phyloP scores from a whole-genome alignment of 2,329 filamentous ascomycete genomes.

The Fusarium compactum region DNA sequence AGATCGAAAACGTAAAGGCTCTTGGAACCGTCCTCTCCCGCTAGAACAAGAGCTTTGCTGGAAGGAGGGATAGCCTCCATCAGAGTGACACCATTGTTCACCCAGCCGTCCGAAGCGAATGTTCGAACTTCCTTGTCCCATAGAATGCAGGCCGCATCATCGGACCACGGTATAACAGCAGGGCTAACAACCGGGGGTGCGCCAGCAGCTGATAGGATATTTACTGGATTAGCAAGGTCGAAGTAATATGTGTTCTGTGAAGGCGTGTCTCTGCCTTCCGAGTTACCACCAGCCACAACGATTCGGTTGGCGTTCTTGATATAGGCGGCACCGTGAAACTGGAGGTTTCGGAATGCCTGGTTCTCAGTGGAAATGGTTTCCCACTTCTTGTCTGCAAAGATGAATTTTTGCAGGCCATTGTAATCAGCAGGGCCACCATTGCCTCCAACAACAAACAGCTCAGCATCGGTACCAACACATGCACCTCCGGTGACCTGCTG shows the following conservation, averaged over 20 bases:
- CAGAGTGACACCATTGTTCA: conserved; percentile 70
- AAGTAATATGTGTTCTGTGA: conserved; percentile 84
- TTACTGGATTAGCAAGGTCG: conserved; percentile 72
- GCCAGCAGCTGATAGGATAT: conserved; percentile 69
- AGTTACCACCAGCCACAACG: conserved; percentile 82
- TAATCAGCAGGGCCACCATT: conserved; percentile 67
- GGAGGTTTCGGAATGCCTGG: conserved; percentile 67
- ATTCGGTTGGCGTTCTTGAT: conserved; percentile 77
- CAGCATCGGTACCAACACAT: conserved; percentile 79
- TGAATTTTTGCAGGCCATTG: conserved; percentile 78
- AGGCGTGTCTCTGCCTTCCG: conserved; percentile 66
- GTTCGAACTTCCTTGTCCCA: conserved; percentile 76
- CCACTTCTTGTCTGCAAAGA: conserved; percentile 67
- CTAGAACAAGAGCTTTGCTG: conserved; percentile 73
- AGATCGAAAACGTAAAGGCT: conserved; percentile 84
- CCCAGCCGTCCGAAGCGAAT: conserved; percentile 75
- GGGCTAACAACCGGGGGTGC: conserved; percentile 73
- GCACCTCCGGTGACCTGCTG: conserved; percentile 78
- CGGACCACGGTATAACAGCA: conserved; percentile 79
- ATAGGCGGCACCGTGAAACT: conserved; percentile 81
- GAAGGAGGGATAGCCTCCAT: conserved; percentile 66
- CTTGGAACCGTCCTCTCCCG: conserved; percentile 80
- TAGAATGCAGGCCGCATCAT: conserved; percentile 77
- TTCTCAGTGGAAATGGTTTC: conserved; percentile 54
- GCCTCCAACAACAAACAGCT: conserved; percentile 86